These are phyloP conservation scores for Coprinopsis cinerea DNA, from an alignment of 768 basidiomycete species.

Conservation along the genomic window DNA sequence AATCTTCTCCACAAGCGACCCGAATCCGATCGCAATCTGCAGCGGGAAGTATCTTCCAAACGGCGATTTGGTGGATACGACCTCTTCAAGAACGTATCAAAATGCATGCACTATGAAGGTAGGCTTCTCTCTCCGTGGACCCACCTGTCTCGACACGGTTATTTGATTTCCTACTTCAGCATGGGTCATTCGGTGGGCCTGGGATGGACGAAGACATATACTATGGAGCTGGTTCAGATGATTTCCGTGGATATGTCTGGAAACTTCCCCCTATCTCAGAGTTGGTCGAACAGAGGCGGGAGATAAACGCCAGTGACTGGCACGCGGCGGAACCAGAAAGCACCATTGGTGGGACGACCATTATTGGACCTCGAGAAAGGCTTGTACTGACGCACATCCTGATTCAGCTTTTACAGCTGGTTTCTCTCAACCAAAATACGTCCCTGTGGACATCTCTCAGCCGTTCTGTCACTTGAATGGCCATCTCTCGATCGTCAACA, in stretches of 20 bases:
- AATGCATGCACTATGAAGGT: constrained; percentile 82
- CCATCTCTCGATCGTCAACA: constrained; percentile 75
- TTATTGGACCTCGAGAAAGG: background rate
- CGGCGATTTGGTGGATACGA: constrained; percentile 43
- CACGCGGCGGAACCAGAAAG: constrained; percentile 23
- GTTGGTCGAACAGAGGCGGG: constrained; percentile 39
- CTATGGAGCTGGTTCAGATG: constrained; percentile 77
- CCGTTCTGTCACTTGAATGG: constrained; percentile 60
- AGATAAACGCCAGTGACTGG: constrained; percentile 46
- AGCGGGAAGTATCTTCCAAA: constrained; percentile 53
- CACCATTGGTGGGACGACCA: constrained; percentile 41
- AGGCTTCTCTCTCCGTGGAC: no score
- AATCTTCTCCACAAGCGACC: constrained; percentile 61
- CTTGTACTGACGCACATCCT: background rate
- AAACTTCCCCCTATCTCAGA: constrained; percentile 49
- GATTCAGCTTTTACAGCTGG: constrained; percentile 42
- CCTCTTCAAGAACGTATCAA: constrained; percentile 47
- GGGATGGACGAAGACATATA: constrained; percentile 47
- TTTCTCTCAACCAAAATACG: constrained; percentile 33
- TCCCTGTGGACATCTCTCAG: constrained; percentile 58
- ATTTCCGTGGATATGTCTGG: constrained; percentile 79
- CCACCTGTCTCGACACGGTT: background rate
- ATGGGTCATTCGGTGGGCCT: constrained; percentile 69
- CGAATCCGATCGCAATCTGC: constrained; percentile 64
- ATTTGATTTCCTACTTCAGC: constrained; percentile 30